Evolutionary conservation across 768 basidiomycete species (phyloP).

Genomic region (Suillus brevipes): DNA sequence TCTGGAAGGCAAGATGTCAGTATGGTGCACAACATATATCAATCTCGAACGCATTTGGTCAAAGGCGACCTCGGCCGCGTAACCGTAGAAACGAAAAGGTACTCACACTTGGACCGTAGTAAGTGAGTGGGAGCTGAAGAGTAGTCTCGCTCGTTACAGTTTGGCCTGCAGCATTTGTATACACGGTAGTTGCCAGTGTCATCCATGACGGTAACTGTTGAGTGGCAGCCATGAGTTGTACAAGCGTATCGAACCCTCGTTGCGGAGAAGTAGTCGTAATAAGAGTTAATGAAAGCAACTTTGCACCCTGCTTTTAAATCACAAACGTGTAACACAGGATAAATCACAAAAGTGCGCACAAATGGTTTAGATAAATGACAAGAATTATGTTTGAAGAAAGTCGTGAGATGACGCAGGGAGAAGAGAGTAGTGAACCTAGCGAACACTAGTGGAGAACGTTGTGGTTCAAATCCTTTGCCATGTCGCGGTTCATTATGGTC

Average conservation of each 20-base stretch:
- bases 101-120: conserved; percentile 82
- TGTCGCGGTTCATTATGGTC: conserved; percentile 33
- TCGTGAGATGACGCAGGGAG: conserved; percentile 21
- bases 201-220: conserved; percentile 77
- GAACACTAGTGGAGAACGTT: not conserved
- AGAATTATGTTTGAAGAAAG: conserved; percentile 14
- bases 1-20: conserved; percentile 41
- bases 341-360: not conserved
- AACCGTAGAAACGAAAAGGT: not conserved
- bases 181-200: conserved; percentile 50
- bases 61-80: not conserved
- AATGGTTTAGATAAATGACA: conserved; percentile 7
- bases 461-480: conserved; percentile 4
- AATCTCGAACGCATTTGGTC: not conserved
- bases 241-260: conserved; percentile 12
- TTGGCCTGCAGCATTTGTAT: conserved; percentile 53
- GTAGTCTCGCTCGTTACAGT: conserved; percentile 59
- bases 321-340: conserved; percentile 4
- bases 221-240: conserved; percentile 39
- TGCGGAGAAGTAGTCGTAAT: conserved; percentile 10
- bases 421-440: conserved; percentile 8
- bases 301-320: conserved; percentile 12
- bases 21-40: not conserved
- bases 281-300: conserved; percentile 27
- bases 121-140: conserved; percentile 70